Percentiles rank a stretch among this genome's conserved stretches.
Conservation (phyloP, 2,329 filamentous ascomycete species). For the Calonectria ilicicola region DNA sequence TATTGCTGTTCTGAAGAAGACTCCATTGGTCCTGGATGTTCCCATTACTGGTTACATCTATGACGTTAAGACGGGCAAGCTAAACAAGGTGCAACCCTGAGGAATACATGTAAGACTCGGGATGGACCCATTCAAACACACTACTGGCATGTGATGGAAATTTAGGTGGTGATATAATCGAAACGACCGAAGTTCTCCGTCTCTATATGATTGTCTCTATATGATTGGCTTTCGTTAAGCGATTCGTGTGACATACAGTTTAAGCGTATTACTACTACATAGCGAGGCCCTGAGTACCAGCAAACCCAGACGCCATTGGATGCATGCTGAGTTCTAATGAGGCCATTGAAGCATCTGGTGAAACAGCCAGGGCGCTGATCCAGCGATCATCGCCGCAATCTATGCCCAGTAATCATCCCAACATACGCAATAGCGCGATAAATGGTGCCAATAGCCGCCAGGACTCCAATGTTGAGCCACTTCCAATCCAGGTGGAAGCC, state of each 20-base stretch:
- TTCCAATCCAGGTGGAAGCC: slow-evolving; percentile 61
- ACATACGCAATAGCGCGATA: slow-evolving; percentile 57
- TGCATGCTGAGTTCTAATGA: neutral
- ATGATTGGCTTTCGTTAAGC: neutral
- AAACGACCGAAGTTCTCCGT: neutral
- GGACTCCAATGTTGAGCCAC: slow-evolving; percentile 57
- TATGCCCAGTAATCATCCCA: slow-evolving; percentile 38
- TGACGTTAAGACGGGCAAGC: slow-evolving; percentile 78
- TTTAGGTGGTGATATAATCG: neutral
- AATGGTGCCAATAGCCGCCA: slow-evolving; percentile 56
- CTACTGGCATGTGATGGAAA: neutral
- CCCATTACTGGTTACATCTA: slow-evolving; percentile 80
- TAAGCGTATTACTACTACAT: neutral
- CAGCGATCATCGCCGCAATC: slow-evolving; percentile 33
- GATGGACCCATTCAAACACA: too few species aligned
- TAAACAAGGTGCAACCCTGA: slow-evolving; percentile 40
- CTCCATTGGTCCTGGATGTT: slow-evolving; percentile 71
- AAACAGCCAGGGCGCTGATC: neutral
- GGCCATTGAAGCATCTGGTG: neutral
- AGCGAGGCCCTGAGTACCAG: neutral
- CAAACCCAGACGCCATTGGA: neutral
- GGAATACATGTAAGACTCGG: neutral
- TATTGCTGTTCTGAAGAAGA: slow-evolving; percentile 70
- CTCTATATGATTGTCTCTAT: too few species aligned
- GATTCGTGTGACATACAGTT: neutral